phyloP scores from a whole-genome alignment of 495 filamentous ascomycete species.

The Cryomyces minteri region DNA sequence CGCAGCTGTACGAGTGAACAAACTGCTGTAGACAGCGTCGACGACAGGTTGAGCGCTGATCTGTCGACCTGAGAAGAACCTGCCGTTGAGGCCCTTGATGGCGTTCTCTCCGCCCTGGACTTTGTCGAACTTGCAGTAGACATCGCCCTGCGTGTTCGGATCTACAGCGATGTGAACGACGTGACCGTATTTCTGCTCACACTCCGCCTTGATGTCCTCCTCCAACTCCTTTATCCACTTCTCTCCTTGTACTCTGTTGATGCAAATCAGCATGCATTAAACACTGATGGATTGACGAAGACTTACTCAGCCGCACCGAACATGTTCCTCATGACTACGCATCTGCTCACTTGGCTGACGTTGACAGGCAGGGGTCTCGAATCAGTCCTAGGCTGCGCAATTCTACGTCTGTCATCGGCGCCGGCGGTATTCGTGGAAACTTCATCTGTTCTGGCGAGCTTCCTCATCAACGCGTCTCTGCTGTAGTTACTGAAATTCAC shows the following conservation, averaged over 20 bases:
- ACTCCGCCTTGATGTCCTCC: slow-evolving; percentile 85
- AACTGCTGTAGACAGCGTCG: slow-evolving; percentile 93
- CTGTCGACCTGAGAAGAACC: slow-evolving; percentile 79
- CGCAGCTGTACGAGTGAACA: slow-evolving; percentile 68
- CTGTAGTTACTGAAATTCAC: slow-evolving; percentile 99
- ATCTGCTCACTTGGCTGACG: slow-evolving; percentile 85
- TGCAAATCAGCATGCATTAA: not conserved
- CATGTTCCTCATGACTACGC: slow-evolving; percentile 88
- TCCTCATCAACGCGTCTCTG: slow-evolving; percentile 93
- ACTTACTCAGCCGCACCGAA: slow-evolving; percentile 85
- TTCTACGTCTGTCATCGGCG: slow-evolving; percentile 45
- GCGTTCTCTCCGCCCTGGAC: slow-evolving; percentile 91
- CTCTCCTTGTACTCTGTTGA: slow-evolving; percentile 62
- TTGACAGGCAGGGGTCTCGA: slow-evolving; percentile 65
- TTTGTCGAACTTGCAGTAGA: slow-evolving; percentile 95
- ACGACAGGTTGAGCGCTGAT: slow-evolving; percentile 91
- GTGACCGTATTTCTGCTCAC: slow-evolving; percentile 88
- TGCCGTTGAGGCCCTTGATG: slow-evolving; percentile 90
- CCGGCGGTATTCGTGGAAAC: slow-evolving; percentile 39
- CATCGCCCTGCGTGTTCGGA: slow-evolving; percentile 83
- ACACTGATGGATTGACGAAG: not conserved
- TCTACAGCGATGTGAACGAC: slow-evolving; percentile 96
- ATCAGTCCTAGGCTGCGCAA: slow-evolving; percentile 65
- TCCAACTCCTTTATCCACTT: slow-evolving; percentile 85
- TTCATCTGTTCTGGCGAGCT: slow-evolving; percentile 92